Base-by-base conservation (phyloP, 2,329 filamentous ascomycete species). In the Colletotrichum phormii region DNA sequence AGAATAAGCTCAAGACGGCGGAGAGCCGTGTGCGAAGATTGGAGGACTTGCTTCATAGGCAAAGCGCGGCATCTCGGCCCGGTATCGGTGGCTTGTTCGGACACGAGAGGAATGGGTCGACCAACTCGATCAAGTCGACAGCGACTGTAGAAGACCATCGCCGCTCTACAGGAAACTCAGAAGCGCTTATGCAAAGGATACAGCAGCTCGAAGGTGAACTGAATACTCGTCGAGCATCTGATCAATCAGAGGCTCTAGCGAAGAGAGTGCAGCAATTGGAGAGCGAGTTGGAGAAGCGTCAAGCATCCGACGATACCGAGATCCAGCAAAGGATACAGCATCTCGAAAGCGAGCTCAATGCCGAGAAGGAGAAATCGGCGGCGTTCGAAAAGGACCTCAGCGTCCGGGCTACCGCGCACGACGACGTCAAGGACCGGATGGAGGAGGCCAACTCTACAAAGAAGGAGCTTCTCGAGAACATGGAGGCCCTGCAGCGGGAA, bases 361-460 rank as follows among this genome's bases (percentile, higher is more conserved):
- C 89, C 1, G 94, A 97, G 79, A 93, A 90, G 77, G 93, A 95
- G 71, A 89, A 88, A 0, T 88, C 91, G 0, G 86, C 89, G 12
- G 86, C 85, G 5, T 83, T 97, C 12, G 92, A 96, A 75, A 92
- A 91, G 77, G 94, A 97, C 74, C 88, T 93, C 3, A 86, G 89
- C 65, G 83, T 85, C 3, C 88, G 88, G 64, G 85, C 80, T 75
- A 89, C 86, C 63, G 89, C 87, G 76, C 90, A 89, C 79, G 89
- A 85, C 77, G 88, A 90, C 77, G 89, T 89, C 79, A 92, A 89
- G 84, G 89, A 86, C 78, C 92, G 92, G 77, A 89, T 98, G 74
- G 91, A 97, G 75, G 96, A 98, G 81, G 94, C 91, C 6, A 94
- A 97, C 77, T 95, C 94, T 3, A 98, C 94, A 1, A 99, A 99